Conservation (phyloP, 2,329 filamentous ascomycete species). For the Microthyrium microscopicum region DNA sequence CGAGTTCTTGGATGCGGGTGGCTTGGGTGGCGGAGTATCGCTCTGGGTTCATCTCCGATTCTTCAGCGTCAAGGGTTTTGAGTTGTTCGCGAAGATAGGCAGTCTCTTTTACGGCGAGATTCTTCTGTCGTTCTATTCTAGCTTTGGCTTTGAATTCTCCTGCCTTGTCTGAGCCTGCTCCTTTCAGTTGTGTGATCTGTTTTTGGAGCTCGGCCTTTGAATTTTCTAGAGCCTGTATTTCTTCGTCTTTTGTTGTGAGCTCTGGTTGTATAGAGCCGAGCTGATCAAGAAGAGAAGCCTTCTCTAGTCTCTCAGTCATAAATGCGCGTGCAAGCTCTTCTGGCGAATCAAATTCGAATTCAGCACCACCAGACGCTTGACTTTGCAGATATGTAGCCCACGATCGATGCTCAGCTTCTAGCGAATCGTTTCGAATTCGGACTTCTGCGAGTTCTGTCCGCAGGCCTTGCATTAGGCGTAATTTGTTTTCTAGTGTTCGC, state of each 20-base stretch:
- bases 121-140: constrained; percentile 71
- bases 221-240: constrained; percentile 53
- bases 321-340: constrained; percentile 75
- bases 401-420: constrained; percentile 74
- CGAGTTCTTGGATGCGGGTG: constrained; percentile 62
- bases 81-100: constrained; percentile 88
- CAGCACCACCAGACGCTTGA: constrained; percentile 40
- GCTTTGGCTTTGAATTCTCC: constrained; percentile 51
- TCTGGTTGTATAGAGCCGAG: constrained; percentile 68
- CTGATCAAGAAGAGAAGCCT: constrained; percentile 62
- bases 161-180: constrained; percentile 22
- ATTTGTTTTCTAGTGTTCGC: constrained; percentile 56
- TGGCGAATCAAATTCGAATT: constrained; percentile 67
- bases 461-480: constrained; percentile 58
- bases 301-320: constrained; percentile 65
- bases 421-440: constrained; percentile 62
- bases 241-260: constrained; percentile 57
- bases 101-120: constrained; percentile 76
- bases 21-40: constrained; percentile 60
- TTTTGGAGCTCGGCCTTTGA: constrained; percentile 48
- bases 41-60: constrained; percentile 69
- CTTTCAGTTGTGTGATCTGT: constrained; percentile 49
- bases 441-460: constrained; percentile 65
- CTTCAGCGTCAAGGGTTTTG: constrained; percentile 71
- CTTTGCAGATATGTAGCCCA: constrained; percentile 77